Evolutionary conservation across 768 basidiomycete genomes (phyloP).

Genomic region (Lentinus brumalis): DNA sequence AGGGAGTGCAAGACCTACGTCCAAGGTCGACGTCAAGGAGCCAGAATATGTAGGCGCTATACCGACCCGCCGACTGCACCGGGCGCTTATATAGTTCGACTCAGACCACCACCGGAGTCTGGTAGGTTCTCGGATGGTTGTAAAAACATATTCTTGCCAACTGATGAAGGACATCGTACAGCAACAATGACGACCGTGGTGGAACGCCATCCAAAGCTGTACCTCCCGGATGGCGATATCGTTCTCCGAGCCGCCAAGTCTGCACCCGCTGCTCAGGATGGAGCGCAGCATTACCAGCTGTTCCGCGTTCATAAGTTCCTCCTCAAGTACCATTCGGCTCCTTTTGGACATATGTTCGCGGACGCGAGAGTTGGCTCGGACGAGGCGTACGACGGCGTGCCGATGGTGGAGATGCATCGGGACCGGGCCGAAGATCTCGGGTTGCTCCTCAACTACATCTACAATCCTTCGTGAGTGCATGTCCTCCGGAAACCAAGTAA

Average conservation of each 20-base stretch:
- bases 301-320: constrained; percentile 19
- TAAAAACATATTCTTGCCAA: no score
- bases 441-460: constrained; percentile 3
- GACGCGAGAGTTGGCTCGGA: not conserved
- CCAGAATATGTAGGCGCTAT: no score
- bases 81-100: no score
- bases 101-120: no score
- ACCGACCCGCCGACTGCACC: no score
- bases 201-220: constrained; percentile 17
- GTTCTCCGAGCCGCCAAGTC: constrained; percentile 16
- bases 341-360: constrained; percentile 14
- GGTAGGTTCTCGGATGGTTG: no score
- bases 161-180: no score
- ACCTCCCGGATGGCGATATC: constrained; percentile 24
- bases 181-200: no score
- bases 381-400: constrained; percentile 13
- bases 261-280: not conserved
- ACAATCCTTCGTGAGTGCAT: constrained; percentile 3
- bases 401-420: not conserved
- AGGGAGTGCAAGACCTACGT: no score
- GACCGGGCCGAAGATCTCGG: constrained; percentile 14
- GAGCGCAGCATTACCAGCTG: not conserved
- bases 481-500: not conserved
- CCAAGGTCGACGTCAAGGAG: no score
- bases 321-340: constrained; percentile 8